These are phyloP conservation scores for Colletotrichum sublineola DNA, from an alignment of 2,329 filamentous ascomycete species.

Conservation along the genomic window DNA sequence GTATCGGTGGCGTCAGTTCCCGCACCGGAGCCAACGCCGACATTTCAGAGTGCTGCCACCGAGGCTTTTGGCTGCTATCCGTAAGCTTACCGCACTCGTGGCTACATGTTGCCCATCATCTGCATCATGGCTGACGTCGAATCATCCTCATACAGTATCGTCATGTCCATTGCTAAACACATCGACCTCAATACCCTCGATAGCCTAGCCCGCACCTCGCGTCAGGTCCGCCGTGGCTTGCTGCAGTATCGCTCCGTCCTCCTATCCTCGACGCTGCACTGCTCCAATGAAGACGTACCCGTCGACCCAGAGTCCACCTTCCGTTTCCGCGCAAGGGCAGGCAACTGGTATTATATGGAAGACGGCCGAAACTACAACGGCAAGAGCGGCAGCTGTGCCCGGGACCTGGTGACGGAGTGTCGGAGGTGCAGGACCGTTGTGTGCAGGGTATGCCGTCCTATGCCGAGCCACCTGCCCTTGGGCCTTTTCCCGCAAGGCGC, in stretches of 20 bases:
- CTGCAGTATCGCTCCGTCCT: conserved; percentile 83
- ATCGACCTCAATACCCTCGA: conserved; percentile 92
- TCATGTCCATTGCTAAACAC: conserved; percentile 78
- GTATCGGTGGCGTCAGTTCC: conserved; percentile 6
- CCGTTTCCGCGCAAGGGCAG: conserved; percentile 69
- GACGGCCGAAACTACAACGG: conserved; percentile 69
- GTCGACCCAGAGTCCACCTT: conserved; percentile 69
- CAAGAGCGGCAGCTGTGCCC: conserved; percentile 83
- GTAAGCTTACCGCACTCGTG: conserved; percentile 45
- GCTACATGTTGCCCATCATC: too few species aligned
- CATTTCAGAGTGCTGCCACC: conserved; percentile 46
- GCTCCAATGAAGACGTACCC: conserved; percentile 76
- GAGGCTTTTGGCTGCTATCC: conserved; percentile 55
- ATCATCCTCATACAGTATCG: conserved; percentile 70
- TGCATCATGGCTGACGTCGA: conserved; percentile 16
- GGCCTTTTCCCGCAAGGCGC: neutral
- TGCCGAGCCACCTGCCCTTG: conserved; percentile 30
- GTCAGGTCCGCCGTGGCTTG: conserved; percentile 81
- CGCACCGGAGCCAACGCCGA: conserved; percentile 24
- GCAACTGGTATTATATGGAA: conserved; percentile 72
- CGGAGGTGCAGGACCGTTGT: conserved; percentile 81
- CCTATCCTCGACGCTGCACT: conserved; percentile 81
- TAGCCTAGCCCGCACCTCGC: conserved; percentile 84
- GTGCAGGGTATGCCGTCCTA: conserved; percentile 75
- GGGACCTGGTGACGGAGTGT: conserved; percentile 89